phyloP scores from a whole-genome alignment of 2,329 filamentous ascomycete species.

The Bipolaris victoriae region DNA sequence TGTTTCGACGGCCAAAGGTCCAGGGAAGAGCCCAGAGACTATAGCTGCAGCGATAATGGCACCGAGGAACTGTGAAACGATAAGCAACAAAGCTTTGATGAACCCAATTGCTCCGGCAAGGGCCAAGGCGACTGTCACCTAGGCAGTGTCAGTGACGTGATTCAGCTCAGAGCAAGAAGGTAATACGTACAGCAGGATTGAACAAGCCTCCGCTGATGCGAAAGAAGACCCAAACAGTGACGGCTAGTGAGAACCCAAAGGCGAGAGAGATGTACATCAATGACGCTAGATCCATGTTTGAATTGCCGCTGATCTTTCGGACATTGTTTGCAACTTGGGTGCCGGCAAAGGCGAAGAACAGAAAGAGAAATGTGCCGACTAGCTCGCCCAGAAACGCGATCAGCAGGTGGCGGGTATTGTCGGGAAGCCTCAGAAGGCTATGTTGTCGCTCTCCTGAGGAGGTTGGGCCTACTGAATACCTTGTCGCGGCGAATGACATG shows the following conservation, averaged over 20 bases:
- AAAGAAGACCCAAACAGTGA: slow-evolving; percentile 52
- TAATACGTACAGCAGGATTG: slow-evolving; percentile 48
- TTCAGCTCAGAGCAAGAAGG: too few species aligned
- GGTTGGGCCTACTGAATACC: slow-evolving; percentile 41
- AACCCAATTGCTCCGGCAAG: slow-evolving; percentile 57
- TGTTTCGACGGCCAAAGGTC: slow-evolving; percentile 54
- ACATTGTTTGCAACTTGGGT: slow-evolving; percentile 49
- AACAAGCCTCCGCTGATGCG: slow-evolving; percentile 49
- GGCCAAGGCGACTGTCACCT: slow-evolving; percentile 57
- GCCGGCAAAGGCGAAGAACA: slow-evolving; percentile 50
- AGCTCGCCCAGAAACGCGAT: slow-evolving; percentile 55
- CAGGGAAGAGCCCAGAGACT: slow-evolving; percentile 54
- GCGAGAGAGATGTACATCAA: slow-evolving; percentile 47
- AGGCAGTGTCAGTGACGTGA: slow-evolving; percentile 20
- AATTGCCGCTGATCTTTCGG: slow-evolving; percentile 34
- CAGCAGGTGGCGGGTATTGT: slow-evolving; percentile 51
- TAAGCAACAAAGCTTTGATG: slow-evolving; percentile 52
- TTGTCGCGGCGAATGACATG: slow-evolving; percentile 48
- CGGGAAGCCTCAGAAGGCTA: slow-evolving; percentile 53
- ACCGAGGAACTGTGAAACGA: slow-evolving; percentile 55
- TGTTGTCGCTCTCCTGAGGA: slow-evolving; percentile 47
- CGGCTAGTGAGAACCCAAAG: slow-evolving; percentile 48
- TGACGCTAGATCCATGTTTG: slow-evolving; percentile 30
- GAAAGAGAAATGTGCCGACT: slow-evolving; percentile 49
- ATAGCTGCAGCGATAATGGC: slow-evolving; percentile 54